Evolutionary conservation across 2,329 filamentous ascomycete species (phyloP).

Genomic region (Atkinsonella hypoxylon): DNA sequence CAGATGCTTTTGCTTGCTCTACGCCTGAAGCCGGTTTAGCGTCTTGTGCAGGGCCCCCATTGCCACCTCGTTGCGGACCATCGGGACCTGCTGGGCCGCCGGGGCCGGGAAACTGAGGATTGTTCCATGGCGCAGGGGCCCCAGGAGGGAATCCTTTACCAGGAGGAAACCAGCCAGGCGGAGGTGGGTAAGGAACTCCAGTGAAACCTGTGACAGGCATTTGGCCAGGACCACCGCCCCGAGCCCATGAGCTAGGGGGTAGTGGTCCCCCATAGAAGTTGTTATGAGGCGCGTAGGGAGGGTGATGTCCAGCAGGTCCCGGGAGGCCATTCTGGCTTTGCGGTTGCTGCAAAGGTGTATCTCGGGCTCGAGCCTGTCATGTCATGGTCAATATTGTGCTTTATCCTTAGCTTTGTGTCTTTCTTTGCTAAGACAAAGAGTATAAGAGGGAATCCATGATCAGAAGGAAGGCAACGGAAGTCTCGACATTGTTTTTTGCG

Average conservation of each 20-base stretch:
- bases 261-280: constrained; percentile 38
- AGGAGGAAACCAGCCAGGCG: constrained; percentile 66
- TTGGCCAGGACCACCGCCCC: constrained; percentile 41
- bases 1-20: constrained; percentile 35
- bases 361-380: constrained; percentile 28
- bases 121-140: constrained; percentile 43
- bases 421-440: constrained; percentile 4
- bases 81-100: constrained; percentile 48
- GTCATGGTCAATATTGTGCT: constrained; percentile 11
- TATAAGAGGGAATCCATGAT: constrained; percentile 27
- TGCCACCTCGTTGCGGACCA: constrained; percentile 42
- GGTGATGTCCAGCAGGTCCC: constrained; percentile 27
- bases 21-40: constrained; percentile 35
- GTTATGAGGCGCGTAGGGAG: constrained; percentile 30
- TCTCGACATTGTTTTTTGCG: constrained; percentile 92
- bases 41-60: constrained; percentile 25
- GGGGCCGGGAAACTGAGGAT: constrained; percentile 21
- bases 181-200: constrained; percentile 67
- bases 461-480: constrained; percentile 99
- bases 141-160: constrained; percentile 65
- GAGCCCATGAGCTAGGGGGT: constrained; percentile 42
- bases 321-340: constrained; percentile 19
- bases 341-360: constrained; percentile 18
- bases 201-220: constrained; percentile 48
- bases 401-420: not conserved